A percentile compares a stretch with the other conserved stretches of the same genome.
Conservation (phyloP, 2,329 filamentous ascomycete genomes). For the Cladophialophora exuberans region DNA sequence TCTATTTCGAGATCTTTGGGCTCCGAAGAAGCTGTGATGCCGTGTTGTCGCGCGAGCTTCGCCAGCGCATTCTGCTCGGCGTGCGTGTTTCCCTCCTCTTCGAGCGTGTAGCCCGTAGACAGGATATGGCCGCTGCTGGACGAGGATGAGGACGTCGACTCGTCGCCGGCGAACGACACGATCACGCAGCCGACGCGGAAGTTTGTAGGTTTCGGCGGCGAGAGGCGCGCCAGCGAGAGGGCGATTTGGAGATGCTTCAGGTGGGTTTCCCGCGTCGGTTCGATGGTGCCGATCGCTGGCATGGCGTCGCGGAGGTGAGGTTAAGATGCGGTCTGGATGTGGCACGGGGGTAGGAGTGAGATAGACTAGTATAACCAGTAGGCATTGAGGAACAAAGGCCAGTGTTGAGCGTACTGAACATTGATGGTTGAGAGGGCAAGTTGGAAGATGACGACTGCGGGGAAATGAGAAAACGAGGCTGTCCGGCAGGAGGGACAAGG, state of each 20-base stretch:
- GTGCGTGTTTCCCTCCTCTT: constrained; percentile 90
- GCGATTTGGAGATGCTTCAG: constrained; percentile 68
- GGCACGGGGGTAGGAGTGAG: too few species aligned
- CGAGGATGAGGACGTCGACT: not conserved
- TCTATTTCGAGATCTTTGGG: not conserved
- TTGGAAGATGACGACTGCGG: constrained; percentile 5
- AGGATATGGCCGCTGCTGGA: constrained; percentile 55
- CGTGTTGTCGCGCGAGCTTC: constrained; percentile 58
- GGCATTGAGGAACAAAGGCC: too few species aligned
- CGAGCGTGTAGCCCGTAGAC: constrained; percentile 85
- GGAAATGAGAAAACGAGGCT: constrained; percentile 1
- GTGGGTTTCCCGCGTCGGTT: constrained; percentile 32
- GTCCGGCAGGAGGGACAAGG: not conserved
- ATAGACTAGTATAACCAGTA: too few species aligned
- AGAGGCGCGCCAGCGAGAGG: constrained; percentile 74
- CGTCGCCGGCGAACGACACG: constrained; percentile 46
- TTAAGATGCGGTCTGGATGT: too few species aligned
- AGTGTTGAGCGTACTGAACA: not conserved
- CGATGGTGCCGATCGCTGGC: not conserved
- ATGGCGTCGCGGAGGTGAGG: too few species aligned
- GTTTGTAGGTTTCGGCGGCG: constrained; percentile 85
- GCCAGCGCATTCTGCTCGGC: constrained; percentile 90
- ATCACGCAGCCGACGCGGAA: constrained; percentile 95
- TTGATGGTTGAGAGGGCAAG: too few species aligned
- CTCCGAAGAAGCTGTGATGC: constrained; percentile 2